Evolutionary conservation across 768 basidiomycete genomes (phyloP), one percentile per base, ranked within the genome.

Genomic region (Calvatia gigantea): DNA sequence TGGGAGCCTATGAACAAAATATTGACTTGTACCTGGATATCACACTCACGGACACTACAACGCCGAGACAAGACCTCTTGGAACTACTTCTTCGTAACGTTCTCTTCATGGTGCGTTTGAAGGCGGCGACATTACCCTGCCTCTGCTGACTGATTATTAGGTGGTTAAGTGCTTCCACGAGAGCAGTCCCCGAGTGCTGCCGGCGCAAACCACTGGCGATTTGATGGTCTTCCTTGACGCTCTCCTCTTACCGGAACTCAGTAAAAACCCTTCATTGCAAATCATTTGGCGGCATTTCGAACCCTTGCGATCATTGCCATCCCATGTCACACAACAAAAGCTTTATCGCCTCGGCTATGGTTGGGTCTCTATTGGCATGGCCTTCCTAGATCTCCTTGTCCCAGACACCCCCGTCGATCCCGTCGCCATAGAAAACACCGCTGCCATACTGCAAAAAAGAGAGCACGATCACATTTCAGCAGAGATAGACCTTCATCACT

Each of bases 331-430:
- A 12, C 17, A 56, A 31, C 54, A 56, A 49, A 56, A 49, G 19
- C 47, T 56, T 8, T 32, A 21, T 32, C 54, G 54, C 28, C 39
- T 56, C 3, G 71, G 75, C 7, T 61, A 65, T 23, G 72, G 65
- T 54, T 95, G 87, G 84, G 72, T 91, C 29, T 78, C 77, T 1
- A 64, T 90, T 46, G 78, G 81, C 42, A 76, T 75, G 15, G 60
- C 85, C 51, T 68, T 94, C 23, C 66, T 93, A 21, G 75, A 86
- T 3, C 78, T 95, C 17, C 87, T 87, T 64, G 76, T 98, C 35
- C 94, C 97, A 0, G 81, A 92, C 66, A 72, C 82, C 1, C 93
- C 95, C 2, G 71, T 98, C 46, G 97, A 99, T 67, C 97, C 97
- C 25, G 84, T 86, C 6, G 84, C 84, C 21, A 78, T 86, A 31